phyloP scores from a whole-genome alignment of 108 stramenopile genomes.

The Epipyxis sp. region DNA sequence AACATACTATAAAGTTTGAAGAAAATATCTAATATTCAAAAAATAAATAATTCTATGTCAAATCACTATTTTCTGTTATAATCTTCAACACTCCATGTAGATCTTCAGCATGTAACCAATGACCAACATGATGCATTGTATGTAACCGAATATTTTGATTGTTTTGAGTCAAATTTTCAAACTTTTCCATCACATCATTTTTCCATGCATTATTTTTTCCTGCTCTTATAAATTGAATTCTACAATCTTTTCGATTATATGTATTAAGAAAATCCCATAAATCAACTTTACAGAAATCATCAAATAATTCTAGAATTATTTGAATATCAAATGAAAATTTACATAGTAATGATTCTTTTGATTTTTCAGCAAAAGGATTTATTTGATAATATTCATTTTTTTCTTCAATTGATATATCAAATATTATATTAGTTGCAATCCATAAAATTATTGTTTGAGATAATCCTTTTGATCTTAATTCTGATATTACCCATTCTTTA shows the following conservation, averaged over 20 bases:
- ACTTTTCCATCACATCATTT: not conserved
- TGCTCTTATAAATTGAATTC: not conserved
- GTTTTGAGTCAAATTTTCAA: not conserved
- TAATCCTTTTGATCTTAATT: not conserved
- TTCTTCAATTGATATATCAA: too few relatives aligned
- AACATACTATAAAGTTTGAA: too few relatives aligned
- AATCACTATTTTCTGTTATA: too few relatives aligned
- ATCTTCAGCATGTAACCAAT: not conserved
- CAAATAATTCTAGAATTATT: not conserved
- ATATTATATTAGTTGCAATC: too few relatives aligned
- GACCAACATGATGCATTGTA: not conserved
- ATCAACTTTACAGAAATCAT: not conserved
- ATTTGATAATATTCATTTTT: too few relatives aligned
- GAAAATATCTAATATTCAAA: too few relatives aligned
- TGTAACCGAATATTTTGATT: not conserved
- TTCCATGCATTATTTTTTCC: not conserved
- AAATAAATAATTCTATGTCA: too few relatives aligned
- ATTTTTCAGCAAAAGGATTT: too few relatives aligned
- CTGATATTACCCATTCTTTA: not conserved
- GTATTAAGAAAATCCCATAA: not conserved
- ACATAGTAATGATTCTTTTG: too few relatives aligned
- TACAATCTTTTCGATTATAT: not conserved
- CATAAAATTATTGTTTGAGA: not conserved
- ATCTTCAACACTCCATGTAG: not conserved
- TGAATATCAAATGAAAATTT: not conserved